Evolutionary conservation across 2,329 filamentous ascomycete species (phyloP), one percentile per base, ranked within the genome.

Genomic region (Verticillium isaacii): DNA sequence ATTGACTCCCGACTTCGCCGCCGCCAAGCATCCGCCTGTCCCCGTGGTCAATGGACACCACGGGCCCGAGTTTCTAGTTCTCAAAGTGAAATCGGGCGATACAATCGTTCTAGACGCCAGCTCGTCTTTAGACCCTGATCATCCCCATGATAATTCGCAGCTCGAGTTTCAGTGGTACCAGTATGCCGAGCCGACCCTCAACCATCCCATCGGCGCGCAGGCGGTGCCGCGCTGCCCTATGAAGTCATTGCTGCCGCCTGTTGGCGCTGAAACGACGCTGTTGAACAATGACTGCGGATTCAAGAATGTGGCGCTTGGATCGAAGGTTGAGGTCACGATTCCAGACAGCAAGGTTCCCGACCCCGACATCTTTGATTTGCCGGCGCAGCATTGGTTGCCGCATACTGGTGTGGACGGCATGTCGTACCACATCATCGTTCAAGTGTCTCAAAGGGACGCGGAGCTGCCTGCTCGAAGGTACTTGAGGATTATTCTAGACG

Each of bases 131-230:
- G 58, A 60, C n/a, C 58, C 58, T 3, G 58, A 60, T n/a, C 41
- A 55, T 19, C 58, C 58, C 1, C 29, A 23, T 3, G 45, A 55
- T 15, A 60, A 55, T 32, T 54, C 58, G 17, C 9, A 54, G 32
- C 45, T 60, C 3, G 45, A 54, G n/a, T 55, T 55, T 25, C 41
- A 60, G 58, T 60, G 58, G 58, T 60, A 54, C 17, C 58, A 60
- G 32, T 60, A 60, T 12, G 12, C 8, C 14, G 57, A 59, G 25
- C 29, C 57, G 19, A 45, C 57, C 4, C 32, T 37, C n/a, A 37
- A 57, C 15, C 32, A 37, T 19, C 56, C 56, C 25, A 25, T 25
- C 7, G 56, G 14, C 4, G 56, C 36, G 9, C 56, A 32, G 17
- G 17, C 32, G 15, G 34, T 32, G 6, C 32, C 25, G 25, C 12